Base-by-base conservation (phyloP, 2,329 filamentous ascomycete genomes). In the Verticillium dahliae region DNA sequence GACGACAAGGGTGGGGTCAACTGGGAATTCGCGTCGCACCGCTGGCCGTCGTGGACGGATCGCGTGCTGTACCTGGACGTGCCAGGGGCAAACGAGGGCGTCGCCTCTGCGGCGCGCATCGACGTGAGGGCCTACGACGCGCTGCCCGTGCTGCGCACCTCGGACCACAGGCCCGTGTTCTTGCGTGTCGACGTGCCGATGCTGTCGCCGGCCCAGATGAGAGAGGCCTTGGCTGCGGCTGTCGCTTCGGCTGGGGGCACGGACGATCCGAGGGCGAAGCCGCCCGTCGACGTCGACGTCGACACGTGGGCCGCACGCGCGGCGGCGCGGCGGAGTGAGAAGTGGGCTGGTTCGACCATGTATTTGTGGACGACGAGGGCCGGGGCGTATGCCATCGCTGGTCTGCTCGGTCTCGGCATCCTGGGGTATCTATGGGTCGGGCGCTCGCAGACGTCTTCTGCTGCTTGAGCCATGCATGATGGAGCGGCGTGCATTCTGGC, bases 31-130 rank as follows among this genome's bases (percentile, higher is more conserved):
- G 90, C 92, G 7, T 79, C 81, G 62, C 90, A 96, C 72, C 87
- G 95, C 56, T 96, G 91, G 82, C 93, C 95, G 1, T 88, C 89
- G 69, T 98, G 94, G 95, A 97, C 92, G 69, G 95, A 98, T 74
- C 86, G 95, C 3, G 88, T 98, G 22, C 78, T 98, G 22, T 98
- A 87, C 73, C 79, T 94, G 3, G 85, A 89, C 59, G 76, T 82
- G 27, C 85, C 83, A 22, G 13, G 18, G 13, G 41, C 39, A 18
- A 37, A 31, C 11, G 27, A 27, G n/a, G 27, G 14, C 3, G 9
- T 27, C 4, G 56, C 7, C 11, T 73, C 74, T 27, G 87, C 83
- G 81, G 71, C 80, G 45, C 74, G 74, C 54, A 76, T 86, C 39
- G 72, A 78, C 7, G 81, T 91, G n/a, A 74, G 77, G 31, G 79